Evolutionary conservation across 2,329 filamentous ascomycete genomes (phyloP).

Genomic region (Fusarium aywerte): DNA sequence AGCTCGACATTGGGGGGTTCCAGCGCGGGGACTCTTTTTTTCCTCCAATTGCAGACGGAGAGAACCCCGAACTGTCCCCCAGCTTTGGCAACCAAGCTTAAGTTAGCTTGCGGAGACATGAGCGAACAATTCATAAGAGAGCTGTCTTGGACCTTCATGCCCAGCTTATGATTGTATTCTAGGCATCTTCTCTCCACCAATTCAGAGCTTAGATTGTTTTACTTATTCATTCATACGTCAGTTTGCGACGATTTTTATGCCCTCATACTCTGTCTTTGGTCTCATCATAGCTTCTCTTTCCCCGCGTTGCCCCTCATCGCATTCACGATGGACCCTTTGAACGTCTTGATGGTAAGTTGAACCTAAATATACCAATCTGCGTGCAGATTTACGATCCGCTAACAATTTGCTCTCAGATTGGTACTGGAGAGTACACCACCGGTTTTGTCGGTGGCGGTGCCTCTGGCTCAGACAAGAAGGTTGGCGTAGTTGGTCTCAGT

Average conservation of each 20-base stretch:
- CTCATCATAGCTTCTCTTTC: constrained; percentile 40
- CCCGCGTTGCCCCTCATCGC: constrained; percentile 32
- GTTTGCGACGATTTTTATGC: background rate
- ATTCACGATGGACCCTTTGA: constrained; percentile 66
- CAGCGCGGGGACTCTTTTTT: constrained; percentile 30
- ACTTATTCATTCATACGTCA: background rate
- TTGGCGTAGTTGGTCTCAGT: constrained; percentile 90
- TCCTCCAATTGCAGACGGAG: constrained; percentile 47
- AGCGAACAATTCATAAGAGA: constrained; percentile 40
- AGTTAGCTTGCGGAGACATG: constrained; percentile 35
- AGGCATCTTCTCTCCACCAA: background rate
- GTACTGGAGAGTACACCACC: constrained; percentile 96
- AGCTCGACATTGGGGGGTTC: constrained; percentile 40
- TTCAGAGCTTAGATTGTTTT: background rate
- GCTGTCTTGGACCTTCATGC: constrained; percentile 21
- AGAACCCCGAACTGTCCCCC: constrained; percentile 40
- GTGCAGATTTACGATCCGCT: background rate
- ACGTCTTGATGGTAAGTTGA: constrained; percentile 72
- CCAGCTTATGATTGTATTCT: constrained; percentile 22
- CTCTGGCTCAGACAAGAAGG: constrained; percentile 93
- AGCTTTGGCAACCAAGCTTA: constrained; percentile 9
- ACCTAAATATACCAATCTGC: background rate
- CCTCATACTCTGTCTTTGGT: constrained; percentile 8
- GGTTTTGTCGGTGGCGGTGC: constrained; percentile 87
- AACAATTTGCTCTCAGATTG: constrained; percentile 65